These are phyloP conservation scores for Phytopythium kandeliae DNA, from an alignment of 352 stramenopile species.

Conservation along the genomic window DNA sequence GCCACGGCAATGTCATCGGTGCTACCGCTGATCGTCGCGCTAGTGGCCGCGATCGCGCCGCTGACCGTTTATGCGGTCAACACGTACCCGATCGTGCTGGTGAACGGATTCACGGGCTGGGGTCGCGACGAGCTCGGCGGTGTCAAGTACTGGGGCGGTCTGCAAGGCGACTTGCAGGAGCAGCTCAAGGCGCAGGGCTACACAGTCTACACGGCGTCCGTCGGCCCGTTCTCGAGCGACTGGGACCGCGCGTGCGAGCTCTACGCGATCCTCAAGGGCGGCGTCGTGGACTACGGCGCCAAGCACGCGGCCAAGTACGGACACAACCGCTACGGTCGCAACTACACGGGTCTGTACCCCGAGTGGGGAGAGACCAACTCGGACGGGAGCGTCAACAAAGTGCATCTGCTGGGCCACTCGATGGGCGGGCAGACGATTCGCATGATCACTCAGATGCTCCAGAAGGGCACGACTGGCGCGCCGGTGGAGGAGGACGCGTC, in stretches of 20 bases:
- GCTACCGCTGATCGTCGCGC: neutral
- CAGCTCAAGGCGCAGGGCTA: slow-evolving; percentile 35
- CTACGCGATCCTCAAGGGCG: slow-evolving; percentile 58
- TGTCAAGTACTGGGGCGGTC: slow-evolving; percentile 44
- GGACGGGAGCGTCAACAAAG: slow-evolving; percentile 44
- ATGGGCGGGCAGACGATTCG: slow-evolving; percentile 73
- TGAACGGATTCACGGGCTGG: slow-evolving; percentile 48
- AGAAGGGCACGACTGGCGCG: slow-evolving; percentile 37
- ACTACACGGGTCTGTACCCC: slow-evolving; percentile 43
- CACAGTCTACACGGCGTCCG: slow-evolving; percentile 38
- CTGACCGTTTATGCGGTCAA: slow-evolving; percentile 16
- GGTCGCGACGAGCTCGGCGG: slow-evolving; percentile 31
- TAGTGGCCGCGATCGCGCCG: neutral
- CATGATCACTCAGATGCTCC: slow-evolving; percentile 59
- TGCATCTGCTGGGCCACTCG: slow-evolving; percentile 67
- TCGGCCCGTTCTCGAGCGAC: slow-evolving; percentile 54
- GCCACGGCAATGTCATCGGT: neutral
- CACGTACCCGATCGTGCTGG: slow-evolving; percentile 42
- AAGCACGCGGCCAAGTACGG: slow-evolving; percentile 28
- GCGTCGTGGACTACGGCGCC: slow-evolving; percentile 33
- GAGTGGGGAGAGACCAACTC: slow-evolving; percentile 43
- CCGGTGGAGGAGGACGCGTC: slow-evolving; percentile 21
- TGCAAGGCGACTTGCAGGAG: slow-evolving; percentile 37
- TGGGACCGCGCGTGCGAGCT: slow-evolving; percentile 60
- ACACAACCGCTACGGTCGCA: slow-evolving; percentile 32